Evolutionary conservation across 345 rosid genomes (phyloP), one percentile per base, ranked within the genome.

Genomic region (Eucalyptus victrix): DNA sequence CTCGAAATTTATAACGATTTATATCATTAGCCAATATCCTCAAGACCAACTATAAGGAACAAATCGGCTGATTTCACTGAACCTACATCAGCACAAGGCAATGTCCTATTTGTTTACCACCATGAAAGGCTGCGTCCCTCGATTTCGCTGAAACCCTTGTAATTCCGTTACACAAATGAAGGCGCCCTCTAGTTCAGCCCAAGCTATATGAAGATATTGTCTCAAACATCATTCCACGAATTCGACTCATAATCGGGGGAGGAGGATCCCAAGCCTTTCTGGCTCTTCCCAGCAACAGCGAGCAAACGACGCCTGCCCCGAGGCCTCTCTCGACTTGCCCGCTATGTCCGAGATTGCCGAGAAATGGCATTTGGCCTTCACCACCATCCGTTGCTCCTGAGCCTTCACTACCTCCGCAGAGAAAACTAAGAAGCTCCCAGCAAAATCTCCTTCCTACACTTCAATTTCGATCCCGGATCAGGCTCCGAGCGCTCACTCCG

Each of bases 291-390:
- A 62, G 17, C 32, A 6, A 87, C 42, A 50, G 5, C 80, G 12
- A 87, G 34, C 34, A 24, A 0, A 42, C 42, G 2, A n/a, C 34
- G 76, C 32, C 40, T 18, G 67, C 50, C 30, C 13, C 88, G 92
- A 92, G 76, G 18, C 53, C 76, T 88, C 94, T 42, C 91, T 93
- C 7, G 49, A 89, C 32, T 87, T 87, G 24, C 92, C 95, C 13
- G 51, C 88, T 80, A 92, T 89, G 54, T 44, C 89, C 86, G 76
- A 87, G 91, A 32, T 95, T 87, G 86, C 60, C 88, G 88, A 92
- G 53, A 93, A 92, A 58, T 95, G 97, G 97, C 96, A 89, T 17
- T 86, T 89, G 47, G 96, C 96, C 12, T 92, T 95, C 49, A 34
- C 89, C 37, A 89, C 91, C 40, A 91, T 96, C 87, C 93, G 92